Base-by-base conservation (phyloP, 2,329 filamentous ascomycete species). In the Alternaria rosae region DNA sequence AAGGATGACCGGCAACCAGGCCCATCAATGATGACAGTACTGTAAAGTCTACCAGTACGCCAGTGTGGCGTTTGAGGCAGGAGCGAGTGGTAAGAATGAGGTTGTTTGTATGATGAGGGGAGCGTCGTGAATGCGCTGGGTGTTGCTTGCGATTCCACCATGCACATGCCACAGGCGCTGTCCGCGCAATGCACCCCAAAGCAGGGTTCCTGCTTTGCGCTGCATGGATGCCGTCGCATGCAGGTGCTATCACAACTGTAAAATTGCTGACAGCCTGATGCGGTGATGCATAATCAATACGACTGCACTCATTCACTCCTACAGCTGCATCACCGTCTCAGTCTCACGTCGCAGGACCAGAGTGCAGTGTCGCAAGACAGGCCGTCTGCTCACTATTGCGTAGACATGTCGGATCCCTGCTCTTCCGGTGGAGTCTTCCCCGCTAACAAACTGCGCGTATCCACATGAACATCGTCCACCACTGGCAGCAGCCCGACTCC, bases 341-440 rank as follows among this genome's bases (percentile, higher is more conserved):
- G 17, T 21, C 45, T 50, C 28, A 23, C 17, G 12, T 23, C 30
- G 12, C 47, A 38, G 30, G 28, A 13, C 20, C 30, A 50, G 47
- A 23, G 28, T 32, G 11, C 47, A 32, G 17, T 35, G 17, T 50
- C 47, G 41, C 41, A n/a, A 21, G 17, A 11, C 12, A 50, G 26
- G 17, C 20, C 47, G 17, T 15, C 47, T 6, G 47, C 35, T 38
- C 35, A 38, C 26, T 23, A 21, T 44, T 48, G 26, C 23, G 45
- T 41, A 53, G 50, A 53, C 30, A 53, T 41, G 30, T 23, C 17
- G 17, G 17, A 54, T 52, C 57, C 55, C 57, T 64, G 45, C 45
- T n/a, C 8, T 47, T 44, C 43, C 23, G 43, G 60, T 64, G 64
- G 60, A 56, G 30, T 43, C 45, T 67, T 61, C 62, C 65, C 65